These are phyloP conservation scores for Babesia bovis DNA, from an alignment of 169 alveolate genomes.

Conservation along the genomic window DNA sequence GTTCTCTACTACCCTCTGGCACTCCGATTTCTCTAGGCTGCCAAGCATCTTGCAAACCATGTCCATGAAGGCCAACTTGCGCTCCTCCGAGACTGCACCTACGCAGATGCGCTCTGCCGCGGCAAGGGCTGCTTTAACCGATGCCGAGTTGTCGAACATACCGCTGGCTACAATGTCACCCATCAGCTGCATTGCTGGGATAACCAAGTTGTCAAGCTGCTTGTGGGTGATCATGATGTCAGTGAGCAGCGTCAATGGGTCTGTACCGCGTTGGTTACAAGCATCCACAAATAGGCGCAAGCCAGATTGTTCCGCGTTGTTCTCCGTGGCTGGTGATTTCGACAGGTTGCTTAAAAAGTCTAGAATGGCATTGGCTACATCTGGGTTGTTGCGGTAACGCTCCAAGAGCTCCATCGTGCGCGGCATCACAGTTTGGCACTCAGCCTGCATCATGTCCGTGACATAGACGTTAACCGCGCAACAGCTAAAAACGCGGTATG, in stretches of 20 bases:
- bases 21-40: slow-evolving; percentile 12
- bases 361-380: slow-evolving; percentile 37
- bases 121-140: slow-evolving; percentile 24
- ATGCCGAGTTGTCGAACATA: not conserved
- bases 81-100: slow-evolving; percentile 28
- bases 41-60: slow-evolving; percentile 13
- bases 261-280: slow-evolving; percentile 11
- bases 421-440: slow-evolving; percentile 33
- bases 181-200: slow-evolving; percentile 51
- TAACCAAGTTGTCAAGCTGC: slow-evolving; percentile 42
- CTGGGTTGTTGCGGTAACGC: slow-evolving; percentile 54
- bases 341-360: slow-evolving; percentile 47
- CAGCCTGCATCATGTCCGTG: slow-evolving; percentile 61
- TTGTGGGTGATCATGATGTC: slow-evolving; percentile 47
- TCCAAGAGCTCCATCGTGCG: slow-evolving; percentile 49
- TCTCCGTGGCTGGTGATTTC: slow-evolving; percentile 33
- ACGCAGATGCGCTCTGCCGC: slow-evolving; percentile 45
- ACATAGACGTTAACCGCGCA: slow-evolving; percentile 81
- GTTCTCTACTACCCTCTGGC: slow-evolving; percentile 15
- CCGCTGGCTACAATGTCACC: slow-evolving; percentile 42
- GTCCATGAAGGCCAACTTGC: slow-evolving; percentile 34
- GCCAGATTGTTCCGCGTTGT: slow-evolving; percentile 9
- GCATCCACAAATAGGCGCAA: not conserved
- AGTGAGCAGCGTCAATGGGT: slow-evolving; percentile 8
- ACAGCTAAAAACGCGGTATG: slow-evolving; percentile 79